phyloP scores from a whole-genome alignment of 768 basidiomycete species.

The Suillus clintonianus region DNA sequence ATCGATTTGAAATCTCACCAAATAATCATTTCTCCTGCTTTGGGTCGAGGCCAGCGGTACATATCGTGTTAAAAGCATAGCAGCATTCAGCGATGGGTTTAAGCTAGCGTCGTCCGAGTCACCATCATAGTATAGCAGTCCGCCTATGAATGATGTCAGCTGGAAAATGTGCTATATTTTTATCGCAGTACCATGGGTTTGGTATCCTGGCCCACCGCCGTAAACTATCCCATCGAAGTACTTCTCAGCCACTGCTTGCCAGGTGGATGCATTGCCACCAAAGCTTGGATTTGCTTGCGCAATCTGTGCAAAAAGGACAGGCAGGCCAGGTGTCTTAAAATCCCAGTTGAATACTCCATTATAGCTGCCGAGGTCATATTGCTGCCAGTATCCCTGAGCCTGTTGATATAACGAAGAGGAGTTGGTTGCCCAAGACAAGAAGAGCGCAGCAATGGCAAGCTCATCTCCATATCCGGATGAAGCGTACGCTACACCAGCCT shows the following conservation, averaged over 20 bases:
- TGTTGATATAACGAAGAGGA: constrained; percentile 59
- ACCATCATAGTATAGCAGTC: constrained; percentile 79
- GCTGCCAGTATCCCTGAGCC: constrained; percentile 60
- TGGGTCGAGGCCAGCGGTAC: constrained; percentile 68
- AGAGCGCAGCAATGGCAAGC: constrained; percentile 71
- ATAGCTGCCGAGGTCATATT: constrained; percentile 53
- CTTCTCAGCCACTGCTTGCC: constrained; percentile 69
- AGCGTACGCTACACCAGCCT: constrained; percentile 61
- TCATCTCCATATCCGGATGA: constrained; percentile 78
- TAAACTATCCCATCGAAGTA: constrained; percentile 77
- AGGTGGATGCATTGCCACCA: constrained; percentile 58
- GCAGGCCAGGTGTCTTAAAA: constrained; percentile 72
- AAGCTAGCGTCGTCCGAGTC: constrained; percentile 80
- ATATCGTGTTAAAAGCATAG: constrained; percentile 81
- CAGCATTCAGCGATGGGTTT: constrained; percentile 85
- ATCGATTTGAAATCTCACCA: constrained; percentile 39
- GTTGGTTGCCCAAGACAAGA: constrained; percentile 72
- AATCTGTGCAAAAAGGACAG: constrained; percentile 76
- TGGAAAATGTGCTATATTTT: background rate
- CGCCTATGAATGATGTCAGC: constrained; percentile 47
- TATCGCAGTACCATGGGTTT: constrained; percentile 56
- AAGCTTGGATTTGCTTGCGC: constrained; percentile 56
- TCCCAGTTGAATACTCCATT: constrained; percentile 88
- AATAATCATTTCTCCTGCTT: constrained; percentile 59
- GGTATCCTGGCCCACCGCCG: constrained; percentile 50